phyloP scores from a whole-genome alignment of 208 protist species.

The Trypanosoma vivax region DNA sequence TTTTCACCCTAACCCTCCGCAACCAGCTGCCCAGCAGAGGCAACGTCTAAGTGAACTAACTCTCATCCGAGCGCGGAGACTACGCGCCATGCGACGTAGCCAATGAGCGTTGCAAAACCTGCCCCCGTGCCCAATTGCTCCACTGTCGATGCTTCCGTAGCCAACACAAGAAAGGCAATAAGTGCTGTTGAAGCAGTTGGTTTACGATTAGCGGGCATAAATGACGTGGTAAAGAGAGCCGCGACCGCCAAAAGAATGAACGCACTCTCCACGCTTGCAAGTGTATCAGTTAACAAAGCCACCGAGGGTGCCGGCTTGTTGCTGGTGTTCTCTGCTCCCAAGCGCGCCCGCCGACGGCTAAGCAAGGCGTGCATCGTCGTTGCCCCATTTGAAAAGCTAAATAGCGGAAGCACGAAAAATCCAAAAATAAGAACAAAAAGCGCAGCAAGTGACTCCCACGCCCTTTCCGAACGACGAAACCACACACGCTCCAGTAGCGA shows the following conservation, averaged over 20 bases:
- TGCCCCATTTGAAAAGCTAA: constrained; percentile 43
- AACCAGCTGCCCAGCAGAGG: not conserved
- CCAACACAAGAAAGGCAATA: constrained; percentile 31
- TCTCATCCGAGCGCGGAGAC: not conserved
- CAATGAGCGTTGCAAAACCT: constrained; percentile 31
- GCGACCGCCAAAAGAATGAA: constrained; percentile 34
- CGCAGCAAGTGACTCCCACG: constrained; percentile 30
- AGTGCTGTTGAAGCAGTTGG: constrained; percentile 33
- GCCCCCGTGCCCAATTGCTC: constrained; percentile 25
- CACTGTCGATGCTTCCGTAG: constrained; percentile 30
- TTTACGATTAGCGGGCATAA: constrained; percentile 40
- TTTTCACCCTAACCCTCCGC: not conserved
- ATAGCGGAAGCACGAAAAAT: constrained; percentile 45
- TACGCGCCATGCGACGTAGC: constrained; percentile 26
- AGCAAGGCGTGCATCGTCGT: constrained; percentile 7
- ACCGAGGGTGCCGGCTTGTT: no score
- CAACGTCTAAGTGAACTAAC: not conserved
- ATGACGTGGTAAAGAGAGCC: constrained; percentile 39
- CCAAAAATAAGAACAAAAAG: constrained; percentile 29
- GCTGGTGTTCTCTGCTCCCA: not conserved
- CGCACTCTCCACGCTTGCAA: constrained; percentile 12
- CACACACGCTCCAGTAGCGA: constrained; percentile 34
- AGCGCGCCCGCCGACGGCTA: constrained; percentile 1
- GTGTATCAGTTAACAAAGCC: not conserved
- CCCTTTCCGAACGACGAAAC: constrained; percentile 22